A percentile compares a stretch with the other conserved stretches of the same genome.
phyloP scores from a whole-genome alignment of 257 asterid species.

The Nicotiana obtusifolia region DNA sequence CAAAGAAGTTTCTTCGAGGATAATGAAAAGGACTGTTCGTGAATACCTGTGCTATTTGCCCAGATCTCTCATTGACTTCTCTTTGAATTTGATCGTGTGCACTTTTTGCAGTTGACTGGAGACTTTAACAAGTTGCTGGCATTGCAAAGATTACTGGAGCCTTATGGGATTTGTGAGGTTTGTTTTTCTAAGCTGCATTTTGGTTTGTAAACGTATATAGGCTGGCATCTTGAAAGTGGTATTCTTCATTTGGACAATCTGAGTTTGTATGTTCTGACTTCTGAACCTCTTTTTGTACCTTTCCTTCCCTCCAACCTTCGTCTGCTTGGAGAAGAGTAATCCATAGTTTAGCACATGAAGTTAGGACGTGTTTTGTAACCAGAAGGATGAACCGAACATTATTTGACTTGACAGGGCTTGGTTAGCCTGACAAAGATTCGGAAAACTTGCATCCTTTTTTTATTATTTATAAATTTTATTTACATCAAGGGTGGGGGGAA shows the following conservation, averaged over 20 bases:
- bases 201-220: background rate
- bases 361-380: background rate
- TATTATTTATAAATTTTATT: background rate
- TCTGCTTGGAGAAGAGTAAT: background rate
- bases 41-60: background rate
- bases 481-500: too few species aligned
- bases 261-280: background rate
- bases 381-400: background rate
- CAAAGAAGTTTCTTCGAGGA: too few species aligned
- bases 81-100: background rate
- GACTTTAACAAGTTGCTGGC: constrained; percentile 83
- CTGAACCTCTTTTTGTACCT: background rate
- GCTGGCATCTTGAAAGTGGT: constrained; percentile 5
- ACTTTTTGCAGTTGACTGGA: constrained; percentile 61
- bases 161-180: constrained; percentile 92
- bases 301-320: background rate
- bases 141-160: constrained; percentile 66
- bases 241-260: background rate
- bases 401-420: background rate
- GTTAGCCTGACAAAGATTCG: background rate
- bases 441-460: background rate
- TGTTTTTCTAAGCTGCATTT: constrained; percentile 18
- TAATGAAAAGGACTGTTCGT: background rate
- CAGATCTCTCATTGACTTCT: background rate
- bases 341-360: background rate